A percentile compares a stretch with the other conserved stretches of the same genome.
Conservation (phyloP, 352 stramenopile genomes). For the Globisporangium yorkense region DNA sequence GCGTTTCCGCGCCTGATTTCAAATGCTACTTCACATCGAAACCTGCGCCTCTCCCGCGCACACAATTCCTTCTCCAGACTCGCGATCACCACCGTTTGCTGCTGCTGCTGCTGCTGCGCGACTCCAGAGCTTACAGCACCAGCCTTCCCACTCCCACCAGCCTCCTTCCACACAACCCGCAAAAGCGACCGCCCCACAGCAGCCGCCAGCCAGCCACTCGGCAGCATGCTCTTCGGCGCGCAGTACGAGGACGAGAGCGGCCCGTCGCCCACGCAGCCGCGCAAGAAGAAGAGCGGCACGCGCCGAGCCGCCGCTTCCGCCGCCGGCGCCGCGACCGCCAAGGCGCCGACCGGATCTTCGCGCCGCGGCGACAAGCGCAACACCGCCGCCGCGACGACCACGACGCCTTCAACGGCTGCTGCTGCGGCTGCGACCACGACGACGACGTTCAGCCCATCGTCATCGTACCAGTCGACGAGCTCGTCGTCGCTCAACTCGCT, state of each 20-base stretch:
- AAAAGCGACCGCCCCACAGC: background rate
- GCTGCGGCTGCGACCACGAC: background rate
- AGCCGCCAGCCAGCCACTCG: background rate
- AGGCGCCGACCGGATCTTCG: background rate
- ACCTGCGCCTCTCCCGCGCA: background rate
- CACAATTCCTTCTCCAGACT: background rate
- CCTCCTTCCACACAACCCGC: too few species aligned
- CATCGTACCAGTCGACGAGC: slow-evolving; percentile 19
- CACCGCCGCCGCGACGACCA: background rate
- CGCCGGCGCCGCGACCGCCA: background rate
- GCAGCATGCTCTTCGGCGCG: slow-evolving; percentile 39
- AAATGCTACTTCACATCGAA: background rate
- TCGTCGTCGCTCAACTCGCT: slow-evolving; percentile 16
- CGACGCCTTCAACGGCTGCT: background rate
- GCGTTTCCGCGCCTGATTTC: background rate
- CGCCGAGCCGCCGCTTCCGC: background rate
- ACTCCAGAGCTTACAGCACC: too few species aligned
- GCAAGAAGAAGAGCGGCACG: slow-evolving; percentile 26
- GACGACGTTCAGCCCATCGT: slow-evolving; percentile 12
- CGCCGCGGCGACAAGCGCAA: slow-evolving; percentile 6
- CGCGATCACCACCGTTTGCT: background rate
- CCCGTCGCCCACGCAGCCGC: slow-evolving; percentile 20
- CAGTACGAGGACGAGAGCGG: slow-evolving; percentile 49
- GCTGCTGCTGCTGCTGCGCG: background rate
- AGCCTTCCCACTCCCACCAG: too few species aligned